Conservation (phyloP, 2,329 filamentous ascomycete species). For the Ceratocystis smalleyi region DNA sequence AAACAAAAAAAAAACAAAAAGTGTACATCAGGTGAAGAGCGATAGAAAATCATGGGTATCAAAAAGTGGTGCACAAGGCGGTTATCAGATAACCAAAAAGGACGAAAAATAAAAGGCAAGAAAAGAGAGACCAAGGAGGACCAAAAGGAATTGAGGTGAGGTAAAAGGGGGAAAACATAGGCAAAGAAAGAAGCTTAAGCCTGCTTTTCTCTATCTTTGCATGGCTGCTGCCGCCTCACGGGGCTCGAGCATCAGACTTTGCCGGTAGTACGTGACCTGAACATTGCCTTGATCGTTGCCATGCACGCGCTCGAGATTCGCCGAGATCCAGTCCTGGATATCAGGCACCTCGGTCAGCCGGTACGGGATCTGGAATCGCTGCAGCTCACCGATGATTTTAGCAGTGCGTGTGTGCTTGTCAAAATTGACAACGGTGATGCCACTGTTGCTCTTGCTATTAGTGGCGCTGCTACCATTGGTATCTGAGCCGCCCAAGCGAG, state of each 20-base stretch:
- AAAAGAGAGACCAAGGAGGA: not conserved
- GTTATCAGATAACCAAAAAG: slow-evolving; percentile 3
- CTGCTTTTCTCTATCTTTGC: slow-evolving; percentile 23
- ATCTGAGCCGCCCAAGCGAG: slow-evolving; percentile 30
- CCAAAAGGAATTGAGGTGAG: not conserved
- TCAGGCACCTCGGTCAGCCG: slow-evolving; percentile 68
- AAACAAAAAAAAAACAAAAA: slow-evolving; percentile 4
- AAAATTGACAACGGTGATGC: slow-evolving; percentile 81
- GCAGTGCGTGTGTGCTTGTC: slow-evolving; percentile 92
- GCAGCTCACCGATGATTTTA: slow-evolving; percentile 87
- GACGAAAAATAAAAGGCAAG: slow-evolving; percentile 1
- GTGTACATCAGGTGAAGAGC: slow-evolving; percentile 17
- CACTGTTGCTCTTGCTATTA: slow-evolving; percentile 34
- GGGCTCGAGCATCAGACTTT: slow-evolving; percentile 71
- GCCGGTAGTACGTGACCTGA: slow-evolving; percentile 57
- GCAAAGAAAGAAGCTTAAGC: not conserved
- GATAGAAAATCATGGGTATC: slow-evolving; percentile 18
- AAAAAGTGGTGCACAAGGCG: slow-evolving; percentile 18
- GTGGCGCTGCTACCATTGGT: not conserved
- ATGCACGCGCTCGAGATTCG: slow-evolving; percentile 63
- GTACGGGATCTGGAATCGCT: slow-evolving; percentile 92
- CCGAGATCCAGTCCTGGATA: slow-evolving; percentile 82
- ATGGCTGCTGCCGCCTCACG: slow-evolving; percentile 33
- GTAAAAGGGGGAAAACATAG: not conserved
- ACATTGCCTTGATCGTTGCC: slow-evolving; percentile 39